Evolutionary conservation across 768 basidiomycete genomes (phyloP).

Genomic region (Trametes meyenii): DNA sequence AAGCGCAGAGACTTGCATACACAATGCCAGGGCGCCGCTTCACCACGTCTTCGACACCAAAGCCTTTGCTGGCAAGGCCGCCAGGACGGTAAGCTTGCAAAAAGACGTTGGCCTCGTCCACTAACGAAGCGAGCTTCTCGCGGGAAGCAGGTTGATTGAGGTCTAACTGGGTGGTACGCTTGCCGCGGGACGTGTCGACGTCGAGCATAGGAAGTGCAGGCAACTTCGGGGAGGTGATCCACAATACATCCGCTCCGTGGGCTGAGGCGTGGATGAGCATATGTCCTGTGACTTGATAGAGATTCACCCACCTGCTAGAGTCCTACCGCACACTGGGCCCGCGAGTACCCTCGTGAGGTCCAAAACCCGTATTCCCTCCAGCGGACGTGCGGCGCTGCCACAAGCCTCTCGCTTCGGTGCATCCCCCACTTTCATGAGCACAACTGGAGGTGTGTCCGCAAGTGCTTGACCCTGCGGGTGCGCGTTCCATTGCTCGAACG

Average conservation of each 20-base stretch:
- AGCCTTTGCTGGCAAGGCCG: slow-evolving; percentile 50
- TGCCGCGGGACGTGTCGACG: slow-evolving; percentile 62
- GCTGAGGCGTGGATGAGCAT: slow-evolving; percentile 34
- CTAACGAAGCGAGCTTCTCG: slow-evolving; percentile 40
- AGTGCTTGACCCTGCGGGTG: slow-evolving; percentile 52
- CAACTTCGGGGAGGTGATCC: slow-evolving; percentile 56
- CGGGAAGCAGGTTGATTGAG: slow-evolving; percentile 39
- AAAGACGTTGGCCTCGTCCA: slow-evolving; percentile 55
- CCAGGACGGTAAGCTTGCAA: slow-evolving; percentile 63
- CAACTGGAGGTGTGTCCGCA: slow-evolving; percentile 43
- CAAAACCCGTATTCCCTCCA: slow-evolving; percentile 55
- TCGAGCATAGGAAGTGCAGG: slow-evolving; percentile 56
- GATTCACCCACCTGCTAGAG: slow-evolving; percentile 50
- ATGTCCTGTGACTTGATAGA: neutral
- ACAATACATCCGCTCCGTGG: slow-evolving; percentile 60
- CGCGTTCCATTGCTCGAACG: slow-evolving; percentile 51
- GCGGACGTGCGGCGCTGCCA: slow-evolving; percentile 33
- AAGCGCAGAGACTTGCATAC: slow-evolving; percentile 56
- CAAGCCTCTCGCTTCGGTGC: slow-evolving; percentile 41
- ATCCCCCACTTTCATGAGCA: slow-evolving; percentile 49
- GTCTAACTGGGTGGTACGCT: slow-evolving; percentile 64
- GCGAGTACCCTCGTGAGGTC: slow-evolving; percentile 63
- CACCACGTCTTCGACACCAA: slow-evolving; percentile 46
- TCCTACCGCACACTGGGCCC: slow-evolving; percentile 57
- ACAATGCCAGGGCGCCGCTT: slow-evolving; percentile 49